Evolutionary conservation across 805 yeast species (phyloP).

Genomic region (Sugiyamaella chiloensis): DNA sequence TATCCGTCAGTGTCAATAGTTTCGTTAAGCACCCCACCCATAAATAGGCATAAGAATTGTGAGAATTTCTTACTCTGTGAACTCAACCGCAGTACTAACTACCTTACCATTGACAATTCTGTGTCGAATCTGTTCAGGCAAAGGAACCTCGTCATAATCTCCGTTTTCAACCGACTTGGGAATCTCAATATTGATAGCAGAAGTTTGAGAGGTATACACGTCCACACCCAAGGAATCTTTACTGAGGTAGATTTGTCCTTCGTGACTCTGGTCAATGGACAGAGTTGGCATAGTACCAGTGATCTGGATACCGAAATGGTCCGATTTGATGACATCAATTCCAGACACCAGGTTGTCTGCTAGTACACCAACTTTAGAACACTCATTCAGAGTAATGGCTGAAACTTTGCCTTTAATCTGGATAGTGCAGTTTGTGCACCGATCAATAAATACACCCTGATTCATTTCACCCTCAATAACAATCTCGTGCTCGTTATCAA

Average conservation of each 20-base stretch:
- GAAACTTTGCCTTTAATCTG: slow-evolving; percentile 90
- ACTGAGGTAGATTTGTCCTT: slow-evolving; percentile 76
- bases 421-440: slow-evolving; percentile 67
- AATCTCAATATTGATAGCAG: slow-evolving; percentile 80
- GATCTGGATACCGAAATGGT: slow-evolving; percentile 79
- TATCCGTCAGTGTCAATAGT: no score
- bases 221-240: slow-evolving; percentile 63
- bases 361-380: slow-evolving; percentile 70
- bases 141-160: slow-evolving; percentile 70
- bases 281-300: slow-evolving; percentile 79
- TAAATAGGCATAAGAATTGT: no score
- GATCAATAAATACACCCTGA: slow-evolving; percentile 86
- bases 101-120: slow-evolving; percentile 59
- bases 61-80: slow-evolving; percentile 46
- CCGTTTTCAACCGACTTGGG: slow-evolving; percentile 61
- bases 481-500: slow-evolving; percentile 57
- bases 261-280: slow-evolving; percentile 83
- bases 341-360: slow-evolving; percentile 85
- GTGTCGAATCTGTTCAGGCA: slow-evolving; percentile 91
- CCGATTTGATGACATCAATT: slow-evolving; percentile 79
- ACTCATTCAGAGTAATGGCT: slow-evolving; percentile 75
- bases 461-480: slow-evolving; percentile 78
- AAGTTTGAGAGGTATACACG: slow-evolving; percentile 77
- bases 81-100: slow-evolving; percentile 72
- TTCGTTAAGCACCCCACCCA: no score